A percentile compares a stretch with the other conserved stretches of the same genome.
These are phyloP conservation scores for Trichoderma sp. DNA, from an alignment of 2,329 filamentous ascomycete species.

Conservation along the genomic window DNA sequence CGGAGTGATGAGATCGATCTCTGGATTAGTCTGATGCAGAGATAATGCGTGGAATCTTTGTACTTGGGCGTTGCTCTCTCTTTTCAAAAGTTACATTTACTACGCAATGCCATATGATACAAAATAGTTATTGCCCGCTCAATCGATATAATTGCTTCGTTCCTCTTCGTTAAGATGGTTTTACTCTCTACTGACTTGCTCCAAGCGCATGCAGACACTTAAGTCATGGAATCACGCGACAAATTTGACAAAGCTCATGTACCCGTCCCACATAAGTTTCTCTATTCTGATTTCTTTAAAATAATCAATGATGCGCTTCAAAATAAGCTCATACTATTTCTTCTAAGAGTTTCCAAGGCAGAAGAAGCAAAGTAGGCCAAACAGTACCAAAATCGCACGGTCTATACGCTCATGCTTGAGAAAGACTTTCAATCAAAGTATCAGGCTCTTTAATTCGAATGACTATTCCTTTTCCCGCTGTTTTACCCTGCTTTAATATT, in stretches of 20 bases:
- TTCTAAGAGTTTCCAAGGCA: not conserved
- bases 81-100: not conserved
- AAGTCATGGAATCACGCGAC: not conserved
- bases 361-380: not conserved
- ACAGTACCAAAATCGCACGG: not conserved
- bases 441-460: constrained; percentile 20
- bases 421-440: not conserved
- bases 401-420: not conserved
- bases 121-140: not conserved
- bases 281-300: not conserved
- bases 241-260: not conserved
- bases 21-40: not conserved
- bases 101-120: not conserved
- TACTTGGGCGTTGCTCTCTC: not conserved
- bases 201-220: not conserved
- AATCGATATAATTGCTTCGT: not conserved
- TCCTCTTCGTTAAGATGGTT: not conserved
- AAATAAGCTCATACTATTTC: not conserved
- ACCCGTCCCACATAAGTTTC: too few relatives aligned
- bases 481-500: constrained; percentile 8
- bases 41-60: not conserved
- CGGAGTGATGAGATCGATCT: not conserved
- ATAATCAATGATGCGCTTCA: not conserved
- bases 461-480: constrained; percentile 19
- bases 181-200: not conserved